Base-by-base conservation (phyloP, 2,329 filamentous ascomycete genomes). In the Niveomyces coronatus region DNA sequence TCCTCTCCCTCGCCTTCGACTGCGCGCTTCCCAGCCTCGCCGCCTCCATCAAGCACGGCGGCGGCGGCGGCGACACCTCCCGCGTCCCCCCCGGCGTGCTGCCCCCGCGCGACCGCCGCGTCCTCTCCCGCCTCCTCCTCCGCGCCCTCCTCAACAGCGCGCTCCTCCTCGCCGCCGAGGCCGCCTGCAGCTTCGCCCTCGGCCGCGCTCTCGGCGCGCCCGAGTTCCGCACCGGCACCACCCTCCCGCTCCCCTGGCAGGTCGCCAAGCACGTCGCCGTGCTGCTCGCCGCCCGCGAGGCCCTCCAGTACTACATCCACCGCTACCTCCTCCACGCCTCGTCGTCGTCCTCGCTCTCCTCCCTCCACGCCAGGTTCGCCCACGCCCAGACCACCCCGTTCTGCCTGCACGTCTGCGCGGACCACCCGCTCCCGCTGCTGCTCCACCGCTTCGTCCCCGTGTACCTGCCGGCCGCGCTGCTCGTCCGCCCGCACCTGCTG, bases 1-100 rank as follows among this genome's bases (percentile, higher is more conserved):
- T 84, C 1, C 43, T 81, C 10, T 86, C 86, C 50, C 74, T 91
- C 2, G 51, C 78, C 3, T 80, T 94, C 53, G 87, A 94, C 54
- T 65, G 73, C 3, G 55, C 75, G 1, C 50, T 87, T 0, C 86
- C 88, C 0, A 81, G 76, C 40, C 63, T 88, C 3, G 71, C 82
- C 6, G 70, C 75, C 16, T 67, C 67, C 15, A 61, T 89, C 56
- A 94, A 94, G 54, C 67, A 76, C 35, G 75, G 79, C 44, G 82
- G 70, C 17, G 51, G 60, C 4, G 47, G 57, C 11, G 67, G 67
- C 6, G 54, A 76, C 1, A 71, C 72, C 4, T 65, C 66, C 1
- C 64, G 68, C 29, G 45, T 64, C 34, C 46, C 55, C 3, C 49
- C 48, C 9, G 44, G n/a, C n/a, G n/a, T n/a, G n/a, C 54, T 76